These are phyloP conservation scores for Wickerhamomyces chaumierensis DNA, from an alignment of 805 yeast species.

Conservation along the genomic window DNA sequence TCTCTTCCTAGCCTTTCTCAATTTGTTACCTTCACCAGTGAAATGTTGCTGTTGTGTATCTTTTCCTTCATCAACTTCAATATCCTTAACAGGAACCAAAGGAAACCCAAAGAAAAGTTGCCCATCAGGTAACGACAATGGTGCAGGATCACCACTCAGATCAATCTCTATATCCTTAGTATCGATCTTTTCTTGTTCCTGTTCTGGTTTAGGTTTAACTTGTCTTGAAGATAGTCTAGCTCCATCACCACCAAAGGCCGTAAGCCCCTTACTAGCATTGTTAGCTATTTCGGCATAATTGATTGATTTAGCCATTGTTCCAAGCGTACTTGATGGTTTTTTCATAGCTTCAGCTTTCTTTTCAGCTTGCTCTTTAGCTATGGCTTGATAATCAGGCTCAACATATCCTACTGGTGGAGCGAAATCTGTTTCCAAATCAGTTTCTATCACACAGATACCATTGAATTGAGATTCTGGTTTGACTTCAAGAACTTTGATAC, in stretches of 20 bases:
- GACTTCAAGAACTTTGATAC: constrained; percentile 76
- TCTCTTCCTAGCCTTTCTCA: constrained; percentile 62
- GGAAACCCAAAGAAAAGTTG: constrained; percentile 94
- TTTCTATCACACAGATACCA: constrained; percentile 91
- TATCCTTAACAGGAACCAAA: constrained; percentile 32
- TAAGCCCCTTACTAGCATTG: constrained; percentile 22
- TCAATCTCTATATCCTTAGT: constrained; percentile 32
- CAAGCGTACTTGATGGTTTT: constrained; percentile 28
- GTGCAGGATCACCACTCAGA: constrained; percentile 55
- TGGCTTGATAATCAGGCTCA: constrained; percentile 61
- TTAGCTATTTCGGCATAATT: constrained; percentile 51
- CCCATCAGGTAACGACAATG: constrained; percentile 67
- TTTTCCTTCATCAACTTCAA: constrained; percentile 19
- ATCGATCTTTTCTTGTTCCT: constrained; percentile 1
- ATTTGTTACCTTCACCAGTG: constrained; percentile 62
- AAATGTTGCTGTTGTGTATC: constrained; percentile 24
- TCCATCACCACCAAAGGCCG: constrained; percentile 49
- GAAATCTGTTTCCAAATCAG: constrained; percentile 93
- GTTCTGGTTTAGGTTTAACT: constrained; percentile 11
- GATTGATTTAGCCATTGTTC: constrained; percentile 69
- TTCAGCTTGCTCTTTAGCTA: constrained; percentile 17
- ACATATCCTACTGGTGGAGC: constrained; percentile 99
- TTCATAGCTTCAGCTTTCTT: constrained; percentile 17
- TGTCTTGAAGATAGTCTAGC: constrained; percentile 59
- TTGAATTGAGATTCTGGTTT: constrained; percentile 58